Percentiles rank a stretch among this genome's conserved stretches.
These are phyloP conservation scores for Oxyria digyna DNA, from an alignment of 148 eudicot genomes.

Conservation along the genomic window DNA sequence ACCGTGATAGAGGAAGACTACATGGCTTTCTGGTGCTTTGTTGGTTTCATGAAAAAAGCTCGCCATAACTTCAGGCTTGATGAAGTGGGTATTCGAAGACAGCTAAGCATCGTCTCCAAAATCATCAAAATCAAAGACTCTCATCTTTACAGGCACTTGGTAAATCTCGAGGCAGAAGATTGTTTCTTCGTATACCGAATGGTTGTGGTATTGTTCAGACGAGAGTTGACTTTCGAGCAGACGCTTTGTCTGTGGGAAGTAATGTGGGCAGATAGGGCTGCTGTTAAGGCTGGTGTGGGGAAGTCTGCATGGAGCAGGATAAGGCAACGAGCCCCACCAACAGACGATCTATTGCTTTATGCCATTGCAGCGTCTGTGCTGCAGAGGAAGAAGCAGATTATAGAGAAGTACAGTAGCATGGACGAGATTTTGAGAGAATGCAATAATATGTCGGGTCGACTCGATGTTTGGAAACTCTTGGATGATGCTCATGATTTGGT, in stretches of 20 bases:
- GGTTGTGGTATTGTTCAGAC: slow-evolving; percentile 92
- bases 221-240: slow-evolving; percentile 85
- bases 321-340: slow-evolving; percentile 90
- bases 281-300: slow-evolving; percentile 76
- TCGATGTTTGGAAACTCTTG: slow-evolving; percentile 92
- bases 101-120: slow-evolving; percentile 65
- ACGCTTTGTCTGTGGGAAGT: slow-evolving; percentile 95
- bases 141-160: slow-evolving; percentile 82
- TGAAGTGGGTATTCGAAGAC: slow-evolving; percentile 84
- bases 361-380: slow-evolving; percentile 94
- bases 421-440: slow-evolving; percentile 93
- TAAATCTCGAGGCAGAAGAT: slow-evolving; percentile 86
- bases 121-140: slow-evolving; percentile 85
- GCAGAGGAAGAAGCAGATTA: slow-evolving; percentile 82
- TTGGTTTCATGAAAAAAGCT: slow-evolving; percentile 94
- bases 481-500: slow-evolving; percentile 89
- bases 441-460: slow-evolving; percentile 88
- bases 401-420: slow-evolving; percentile 87
- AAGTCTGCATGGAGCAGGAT: slow-evolving; percentile 89
- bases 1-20: slow-evolving; percentile 70
- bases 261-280: slow-evolving; percentile 98
- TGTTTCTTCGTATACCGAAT: slow-evolving; percentile 95
- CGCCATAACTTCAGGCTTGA: slow-evolving; percentile 95
- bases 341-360: slow-evolving; percentile 75
- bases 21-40: slow-evolving; percentile 96